These are phyloP conservation scores for Chaetoscypha palmicola DNA, from an alignment of 2,329 filamentous ascomycete genomes.

Conservation along the genomic window DNA sequence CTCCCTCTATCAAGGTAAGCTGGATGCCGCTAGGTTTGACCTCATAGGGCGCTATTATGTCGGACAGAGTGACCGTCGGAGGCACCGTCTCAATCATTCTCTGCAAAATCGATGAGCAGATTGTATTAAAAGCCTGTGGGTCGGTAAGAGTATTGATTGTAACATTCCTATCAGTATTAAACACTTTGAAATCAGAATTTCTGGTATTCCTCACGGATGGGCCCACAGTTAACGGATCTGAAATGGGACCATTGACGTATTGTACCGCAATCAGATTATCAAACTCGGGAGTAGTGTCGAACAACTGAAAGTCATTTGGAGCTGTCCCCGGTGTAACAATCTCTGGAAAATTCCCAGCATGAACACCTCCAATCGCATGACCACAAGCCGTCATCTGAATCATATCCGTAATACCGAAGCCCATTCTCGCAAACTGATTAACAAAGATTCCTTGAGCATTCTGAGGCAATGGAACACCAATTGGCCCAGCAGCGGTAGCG, in stretches of 20 bases:
- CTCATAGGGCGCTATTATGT: slow-evolving; percentile 47
- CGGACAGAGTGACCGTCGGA: slow-evolving; percentile 41
- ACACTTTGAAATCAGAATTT: slow-evolving; percentile 48
- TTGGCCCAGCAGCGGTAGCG: slow-evolving; percentile 39
- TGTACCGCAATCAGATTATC: slow-evolving; percentile 52
- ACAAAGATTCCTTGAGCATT: slow-evolving; percentile 45
- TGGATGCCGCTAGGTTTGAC: slow-evolving; percentile 54
- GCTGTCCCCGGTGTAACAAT: slow-evolving; percentile 41
- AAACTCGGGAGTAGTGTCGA: slow-evolving; percentile 45
- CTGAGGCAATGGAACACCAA: slow-evolving; percentile 51
- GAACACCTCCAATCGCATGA: slow-evolving; percentile 54
- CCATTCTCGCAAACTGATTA: slow-evolving; percentile 51
- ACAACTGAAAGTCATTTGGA: slow-evolving; percentile 36
- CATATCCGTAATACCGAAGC: slow-evolving; percentile 50
- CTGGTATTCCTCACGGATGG: slow-evolving; percentile 38
- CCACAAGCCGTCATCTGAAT: slow-evolving; percentile 55
- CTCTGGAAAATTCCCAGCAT: slow-evolving; percentile 45
- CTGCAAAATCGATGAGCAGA: slow-evolving; percentile 46
- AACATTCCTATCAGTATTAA: slow-evolving; percentile 46
- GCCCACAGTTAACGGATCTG: slow-evolving; percentile 49
- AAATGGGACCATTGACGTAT: slow-evolving; percentile 47
- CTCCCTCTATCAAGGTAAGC: slow-evolving; percentile 44
- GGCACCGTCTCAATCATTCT: slow-evolving; percentile 58
- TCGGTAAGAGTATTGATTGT: slow-evolving; percentile 45
- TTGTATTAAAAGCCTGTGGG: slow-evolving; percentile 37